Percentiles rank a stretch among this genome's conserved stretches.
Conservation (phyloP, 371 early-diverging fungal genomes). For the Syncephalastrum monosporum region DNA sequence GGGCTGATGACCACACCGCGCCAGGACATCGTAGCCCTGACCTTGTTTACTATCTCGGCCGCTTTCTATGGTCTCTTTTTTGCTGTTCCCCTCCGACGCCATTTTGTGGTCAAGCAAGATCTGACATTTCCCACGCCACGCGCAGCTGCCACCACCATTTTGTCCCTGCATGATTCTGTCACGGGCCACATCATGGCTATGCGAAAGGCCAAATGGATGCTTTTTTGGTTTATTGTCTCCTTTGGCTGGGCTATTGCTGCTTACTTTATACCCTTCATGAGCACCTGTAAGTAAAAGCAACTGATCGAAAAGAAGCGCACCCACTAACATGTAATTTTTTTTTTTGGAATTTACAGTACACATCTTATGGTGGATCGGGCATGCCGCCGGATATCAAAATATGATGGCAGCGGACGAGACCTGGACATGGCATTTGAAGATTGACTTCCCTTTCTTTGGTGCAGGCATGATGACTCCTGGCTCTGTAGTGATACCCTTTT, state of each 20-base stretch:
- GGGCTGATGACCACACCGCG: constrained; percentile 50
- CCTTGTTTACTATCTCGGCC: constrained; percentile 53
- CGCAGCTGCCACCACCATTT: constrained; percentile 69
- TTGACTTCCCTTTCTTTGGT: constrained; percentile 65
- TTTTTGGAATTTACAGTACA: constrained; percentile 29
- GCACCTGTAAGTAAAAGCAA: constrained; percentile 19
- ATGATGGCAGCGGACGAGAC: constrained; percentile 48
- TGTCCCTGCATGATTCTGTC: constrained; percentile 54
- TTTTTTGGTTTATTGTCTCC: constrained; percentile 44
- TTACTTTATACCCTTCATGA: constrained; percentile 59
- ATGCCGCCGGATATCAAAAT: constrained; percentile 36
- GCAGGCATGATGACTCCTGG: constrained; percentile 67
- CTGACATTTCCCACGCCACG: constrained; percentile 70
- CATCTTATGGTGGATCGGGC: constrained; percentile 59
- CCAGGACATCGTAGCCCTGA: constrained; percentile 49
- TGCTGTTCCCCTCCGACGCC: constrained; percentile 67
- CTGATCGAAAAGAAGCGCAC: background rate
- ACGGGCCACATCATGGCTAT: constrained; percentile 42
- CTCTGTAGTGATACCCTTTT: constrained; percentile 55
- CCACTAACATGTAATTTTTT: background rate
- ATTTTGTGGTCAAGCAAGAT: constrained; percentile 70
- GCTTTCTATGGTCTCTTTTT: constrained; percentile 75
- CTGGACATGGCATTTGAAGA: constrained; percentile 60
- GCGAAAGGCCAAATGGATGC: constrained; percentile 48
- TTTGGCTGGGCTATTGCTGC: constrained; percentile 44